Percentiles rank a stretch among this genome's conserved stretches.
Evolutionary conservation across 768 basidiomycete species (phyloP).

Genomic region (Kwoniella botswanensis): DNA sequence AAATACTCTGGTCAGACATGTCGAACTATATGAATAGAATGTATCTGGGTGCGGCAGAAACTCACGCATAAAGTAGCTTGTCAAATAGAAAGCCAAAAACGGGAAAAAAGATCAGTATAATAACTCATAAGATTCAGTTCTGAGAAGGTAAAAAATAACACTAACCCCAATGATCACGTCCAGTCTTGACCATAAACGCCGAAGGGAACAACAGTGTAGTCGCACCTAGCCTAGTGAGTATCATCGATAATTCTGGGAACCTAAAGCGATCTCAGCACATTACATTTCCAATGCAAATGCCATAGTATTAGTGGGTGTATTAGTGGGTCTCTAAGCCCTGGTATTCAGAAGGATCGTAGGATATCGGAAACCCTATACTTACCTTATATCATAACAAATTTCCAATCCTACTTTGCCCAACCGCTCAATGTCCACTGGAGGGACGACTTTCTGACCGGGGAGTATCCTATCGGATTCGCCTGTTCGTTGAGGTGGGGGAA

Average conservation of each 20-base stretch:
- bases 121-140: too few relatives aligned
- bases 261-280: conserved; percentile 11
- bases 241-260: conserved; percentile 53
- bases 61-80: conserved; percentile 37
- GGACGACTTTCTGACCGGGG: conserved; percentile 37
- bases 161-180: conserved; percentile 54
- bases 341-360: too few relatives aligned
- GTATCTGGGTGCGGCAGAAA: not conserved
- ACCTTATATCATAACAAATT: conserved; percentile 56
- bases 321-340: too few relatives aligned
- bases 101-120: too few relatives aligned
- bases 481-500: conserved; percentile 33
- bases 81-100: too few relatives aligned
- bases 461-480: conserved; percentile 48
- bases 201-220: conserved; percentile 49
- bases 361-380: too few relatives aligned
- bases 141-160: not conserved
- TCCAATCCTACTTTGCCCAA: conserved; percentile 51
- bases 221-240: conserved; percentile 44
- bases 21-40: too few relatives aligned
- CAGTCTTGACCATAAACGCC: conserved; percentile 55
- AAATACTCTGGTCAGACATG: too few relatives aligned
- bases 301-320: too few relatives aligned
- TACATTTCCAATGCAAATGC: too few relatives aligned
- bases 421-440: conserved; percentile 32